phyloP scores from a whole-genome alignment of 768 basidiomycete genomes.

The Pholiota microspora region DNA sequence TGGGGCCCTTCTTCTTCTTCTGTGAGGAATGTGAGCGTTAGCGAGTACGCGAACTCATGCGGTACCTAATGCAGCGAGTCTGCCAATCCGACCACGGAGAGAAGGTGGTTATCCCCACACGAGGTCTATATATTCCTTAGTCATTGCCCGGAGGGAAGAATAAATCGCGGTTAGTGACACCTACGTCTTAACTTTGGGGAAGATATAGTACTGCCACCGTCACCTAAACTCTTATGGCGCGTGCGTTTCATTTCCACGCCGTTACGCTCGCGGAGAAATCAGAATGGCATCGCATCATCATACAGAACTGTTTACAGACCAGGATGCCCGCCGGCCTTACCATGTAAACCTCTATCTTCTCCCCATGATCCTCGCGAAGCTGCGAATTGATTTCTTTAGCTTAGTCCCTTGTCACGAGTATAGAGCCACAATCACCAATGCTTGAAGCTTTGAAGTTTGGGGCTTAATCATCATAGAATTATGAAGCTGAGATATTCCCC shows the following conservation, averaged over 20 bases:
- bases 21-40: not conserved
- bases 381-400: not conserved
- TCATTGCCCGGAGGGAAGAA: not conserved
- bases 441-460: too few species aligned
- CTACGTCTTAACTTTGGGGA: not conserved
- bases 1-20: not conserved
- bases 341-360: not conserved
- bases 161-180: not conserved
- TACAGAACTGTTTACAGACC: not conserved
- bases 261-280: not conserved
- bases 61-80: not conserved
- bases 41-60: not conserved
- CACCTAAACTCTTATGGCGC: not conserved
- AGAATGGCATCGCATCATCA: not conserved
- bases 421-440: not conserved
- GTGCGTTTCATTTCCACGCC: not conserved
- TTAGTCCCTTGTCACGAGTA: not conserved
- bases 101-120: not conserved
- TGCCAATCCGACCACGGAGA: slow-evolving; percentile 1
- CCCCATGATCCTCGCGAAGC: not conserved
- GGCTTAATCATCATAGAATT: not conserved
- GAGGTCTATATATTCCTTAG: not conserved
- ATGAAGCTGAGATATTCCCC: not conserved
- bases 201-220: slow-evolving; percentile 1
- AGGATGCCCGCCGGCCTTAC: not conserved